Conservation (phyloP, 192 early-diverging fungal species). For the Linderina pennispora region DNA sequence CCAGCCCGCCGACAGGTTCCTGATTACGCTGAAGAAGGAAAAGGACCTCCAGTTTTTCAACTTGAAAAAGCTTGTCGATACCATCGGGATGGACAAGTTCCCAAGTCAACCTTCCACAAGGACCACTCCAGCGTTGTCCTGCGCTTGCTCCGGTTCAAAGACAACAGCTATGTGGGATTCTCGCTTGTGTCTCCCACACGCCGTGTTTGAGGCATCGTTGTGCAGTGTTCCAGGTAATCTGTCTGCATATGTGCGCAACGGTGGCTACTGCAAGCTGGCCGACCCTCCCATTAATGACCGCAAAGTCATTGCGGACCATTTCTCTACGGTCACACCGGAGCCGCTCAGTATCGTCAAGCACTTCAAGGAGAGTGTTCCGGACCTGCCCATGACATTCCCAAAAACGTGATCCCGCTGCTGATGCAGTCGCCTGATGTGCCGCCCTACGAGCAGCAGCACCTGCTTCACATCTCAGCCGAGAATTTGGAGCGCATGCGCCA, state of each 20-base stretch:
- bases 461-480: constrained; percentile 22
- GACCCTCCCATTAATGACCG: constrained; percentile 18
- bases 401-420: constrained; percentile 22
- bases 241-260: constrained; percentile 33
- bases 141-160: constrained; percentile 22
- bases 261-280: constrained; percentile 9
- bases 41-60: constrained; percentile 19
- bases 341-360: constrained; percentile 28
- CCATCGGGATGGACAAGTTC: constrained; percentile 15
- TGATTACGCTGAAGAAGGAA: too few relatives aligned
- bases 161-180: constrained; percentile 27
- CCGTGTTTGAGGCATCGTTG: constrained; percentile 33
- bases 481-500: constrained; percentile 30
- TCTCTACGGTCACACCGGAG: constrained; percentile 11
- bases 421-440: constrained; percentile 24
- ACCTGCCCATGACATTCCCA: constrained; percentile 1
- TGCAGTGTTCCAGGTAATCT: too few relatives aligned
- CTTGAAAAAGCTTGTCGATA: constrained; percentile 19
- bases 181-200: constrained; percentile 26
- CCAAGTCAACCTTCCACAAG: constrained; percentile 23
- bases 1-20: constrained; percentile 21
- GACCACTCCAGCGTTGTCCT: constrained; percentile 21
- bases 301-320: constrained; percentile 12
- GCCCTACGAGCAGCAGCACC: constrained; percentile 20
- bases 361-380: constrained; percentile 9